Evolutionary conservation across 2,329 filamentous ascomycete species (phyloP).

Genomic region (Parastagonospora avenae): DNA sequence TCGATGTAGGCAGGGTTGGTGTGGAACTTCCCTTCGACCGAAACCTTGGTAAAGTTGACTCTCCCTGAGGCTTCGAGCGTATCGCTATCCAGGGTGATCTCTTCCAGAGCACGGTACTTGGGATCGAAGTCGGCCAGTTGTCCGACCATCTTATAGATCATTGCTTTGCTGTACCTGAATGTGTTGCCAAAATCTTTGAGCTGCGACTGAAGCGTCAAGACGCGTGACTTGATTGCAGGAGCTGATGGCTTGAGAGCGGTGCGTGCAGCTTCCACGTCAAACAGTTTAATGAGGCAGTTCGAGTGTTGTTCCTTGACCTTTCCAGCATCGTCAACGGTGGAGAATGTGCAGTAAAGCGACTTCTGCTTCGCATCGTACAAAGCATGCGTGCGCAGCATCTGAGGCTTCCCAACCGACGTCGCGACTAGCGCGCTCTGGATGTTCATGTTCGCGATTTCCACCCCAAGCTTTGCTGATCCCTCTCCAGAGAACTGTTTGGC

Average conservation of each 20-base stretch:
- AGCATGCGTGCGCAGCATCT: not conserved
- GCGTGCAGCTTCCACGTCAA: not conserved
- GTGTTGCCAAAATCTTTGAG: conserved; percentile 8
- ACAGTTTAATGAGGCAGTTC: not conserved
- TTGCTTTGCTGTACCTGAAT: conserved; percentile 8
- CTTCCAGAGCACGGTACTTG: conserved; percentile 18
- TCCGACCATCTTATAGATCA: conserved; percentile 3
- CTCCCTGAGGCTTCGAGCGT: conserved; percentile 16
- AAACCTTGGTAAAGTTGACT: conserved; percentile 10
- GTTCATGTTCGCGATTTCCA: conserved; percentile 2
- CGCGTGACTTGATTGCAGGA: not conserved
- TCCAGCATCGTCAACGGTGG: not conserved
- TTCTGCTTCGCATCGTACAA: not conserved
- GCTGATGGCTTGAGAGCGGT: not conserved
- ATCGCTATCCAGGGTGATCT: conserved; percentile 20
- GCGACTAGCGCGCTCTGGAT: conserved; percentile 6
- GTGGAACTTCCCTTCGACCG: conserved; percentile 11
- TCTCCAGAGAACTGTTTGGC: too few species aligned
- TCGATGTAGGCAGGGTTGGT: conserved; percentile 20
- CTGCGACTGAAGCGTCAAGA: not conserved
- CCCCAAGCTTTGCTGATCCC: not conserved
- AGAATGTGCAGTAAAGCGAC: conserved; percentile 1
- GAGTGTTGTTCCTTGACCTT: conserved; percentile 3
- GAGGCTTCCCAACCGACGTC: not conserved
- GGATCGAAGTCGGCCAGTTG: conserved; percentile 14